These are phyloP conservation scores for Heritiera fomes DNA, from an alignment of 345 rosid species.

Conservation along the genomic window DNA sequence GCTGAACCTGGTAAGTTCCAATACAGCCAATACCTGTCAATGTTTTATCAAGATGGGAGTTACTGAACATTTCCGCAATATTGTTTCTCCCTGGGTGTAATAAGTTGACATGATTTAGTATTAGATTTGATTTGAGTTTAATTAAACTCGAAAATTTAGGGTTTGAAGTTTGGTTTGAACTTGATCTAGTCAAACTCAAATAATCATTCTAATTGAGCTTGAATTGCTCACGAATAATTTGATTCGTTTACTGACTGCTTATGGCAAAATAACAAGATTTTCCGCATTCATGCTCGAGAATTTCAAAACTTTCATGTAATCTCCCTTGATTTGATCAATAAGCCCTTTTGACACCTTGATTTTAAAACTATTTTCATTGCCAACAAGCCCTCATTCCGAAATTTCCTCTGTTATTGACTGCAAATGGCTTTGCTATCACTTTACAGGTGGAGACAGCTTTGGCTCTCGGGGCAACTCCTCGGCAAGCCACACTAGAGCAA, in stretches of 20 bases:
- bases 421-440: not conserved
- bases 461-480: conserved; percentile 86
- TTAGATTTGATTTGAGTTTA: no score
- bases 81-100: not conserved
- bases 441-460: conserved; percentile 85
- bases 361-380: not conserved
- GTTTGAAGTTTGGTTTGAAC: no score
- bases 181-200: no score
- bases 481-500: conserved; percentile 72
- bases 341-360: no score
- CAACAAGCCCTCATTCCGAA: not conserved
- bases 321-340: no score
- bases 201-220: no score
- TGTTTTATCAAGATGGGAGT: not conserved
- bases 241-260: no score
- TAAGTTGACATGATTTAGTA: no score
- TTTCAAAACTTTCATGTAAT: no score
- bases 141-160: no score
- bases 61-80: not conserved
- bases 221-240: no score
- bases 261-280: not conserved
- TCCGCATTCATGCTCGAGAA: no score
- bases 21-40: not conserved
- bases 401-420: not conserved
- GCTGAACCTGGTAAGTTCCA: conserved; percentile 52